Base-by-base conservation (phyloP, 2,329 filamentous ascomycete species). In the Colletotrichum paranaense region DNA sequence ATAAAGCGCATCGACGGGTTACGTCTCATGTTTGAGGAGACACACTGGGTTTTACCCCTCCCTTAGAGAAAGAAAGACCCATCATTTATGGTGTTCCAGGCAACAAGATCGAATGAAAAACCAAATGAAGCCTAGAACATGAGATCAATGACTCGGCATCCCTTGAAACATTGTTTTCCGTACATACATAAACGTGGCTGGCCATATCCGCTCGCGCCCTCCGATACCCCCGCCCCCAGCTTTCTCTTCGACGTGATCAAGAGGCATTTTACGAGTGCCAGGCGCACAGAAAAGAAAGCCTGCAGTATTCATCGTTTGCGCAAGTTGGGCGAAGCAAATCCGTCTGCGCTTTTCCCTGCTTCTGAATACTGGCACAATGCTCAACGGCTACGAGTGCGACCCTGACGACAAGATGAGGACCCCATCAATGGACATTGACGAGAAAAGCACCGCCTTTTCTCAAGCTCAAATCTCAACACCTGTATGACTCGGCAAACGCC, bases 141-240 rank as follows among this genome's bases (percentile, higher is more conserved):
- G 52, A 59, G 22, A 22, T 46, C 59, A 70, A 64, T 65, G 70
- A 73, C 66, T 65, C 66, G 66, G 53, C 66, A 16, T 38, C 35
- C 67, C 59, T 32, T 69, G 59, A 49, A 65, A 56, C 46, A 64
- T 49, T 86, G 83, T 73, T 96, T 98, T 78, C 95, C 26, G 88
- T 98, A 65, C 81, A 88, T 72, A 93, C 91, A 53, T 95, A 97
- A 82, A 88, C 91, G 35, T 84, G 92, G 67, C 96, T 97, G 80
- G 87, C 90, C 62, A 90, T 97, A 11, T 95, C 95, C 49, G 86
- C 88, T 67, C 88, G 92, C 77, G 85, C 88, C 38, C 65, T 58
- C 19, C 42, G 42, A 3, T 49, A 22, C 46, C 87, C 87, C 85
- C 67, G 75, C 77, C 71, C 75, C 88, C 59, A 64, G 32, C 70